These are phyloP conservation scores for Pistacia atlantica DNA, from an alignment of 345 rosid species.

Conservation along the genomic window DNA sequence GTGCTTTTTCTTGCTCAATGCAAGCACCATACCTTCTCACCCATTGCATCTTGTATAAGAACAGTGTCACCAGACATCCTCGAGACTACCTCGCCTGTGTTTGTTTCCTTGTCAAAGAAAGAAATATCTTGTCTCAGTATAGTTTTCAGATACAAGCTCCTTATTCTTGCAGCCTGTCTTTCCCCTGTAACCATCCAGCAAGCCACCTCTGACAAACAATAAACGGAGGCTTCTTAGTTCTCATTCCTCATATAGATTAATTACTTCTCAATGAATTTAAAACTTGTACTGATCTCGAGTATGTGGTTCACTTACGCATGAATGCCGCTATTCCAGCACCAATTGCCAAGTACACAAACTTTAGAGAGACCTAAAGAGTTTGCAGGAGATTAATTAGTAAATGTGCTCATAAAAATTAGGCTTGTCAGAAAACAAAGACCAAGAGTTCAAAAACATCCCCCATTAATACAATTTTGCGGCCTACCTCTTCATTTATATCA, in stretches of 20 bases:
- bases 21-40: constrained; percentile 67
- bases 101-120: constrained; percentile 81
- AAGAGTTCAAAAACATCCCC: not conserved
- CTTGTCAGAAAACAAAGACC: not conserved
- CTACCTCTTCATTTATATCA: not conserved
- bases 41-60: constrained; percentile 94
- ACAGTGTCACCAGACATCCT: constrained; percentile 98
- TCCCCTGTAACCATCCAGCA: constrained; percentile 95
- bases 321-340: constrained; percentile 66
- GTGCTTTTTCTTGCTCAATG: not conserved
- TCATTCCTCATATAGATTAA: not conserved
- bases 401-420: constrained; percentile 1
- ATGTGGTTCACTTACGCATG: constrained; percentile 61
- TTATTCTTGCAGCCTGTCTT: constrained; percentile 75
- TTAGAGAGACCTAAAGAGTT: constrained; percentile 62
- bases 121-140: constrained; percentile 80
- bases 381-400: not conserved
- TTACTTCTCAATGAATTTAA: not conserved
- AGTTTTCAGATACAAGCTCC: constrained; percentile 68
- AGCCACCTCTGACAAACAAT: constrained; percentile 61
- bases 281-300: not conserved
- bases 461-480: not conserved
- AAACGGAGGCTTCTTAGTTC: constrained; percentile 15
- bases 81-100: constrained; percentile 87
- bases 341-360: constrained; percentile 75